Conservation (phyloP, 1,284 basidiomycete genomes). For the Heterobasidion annosum region DNA sequence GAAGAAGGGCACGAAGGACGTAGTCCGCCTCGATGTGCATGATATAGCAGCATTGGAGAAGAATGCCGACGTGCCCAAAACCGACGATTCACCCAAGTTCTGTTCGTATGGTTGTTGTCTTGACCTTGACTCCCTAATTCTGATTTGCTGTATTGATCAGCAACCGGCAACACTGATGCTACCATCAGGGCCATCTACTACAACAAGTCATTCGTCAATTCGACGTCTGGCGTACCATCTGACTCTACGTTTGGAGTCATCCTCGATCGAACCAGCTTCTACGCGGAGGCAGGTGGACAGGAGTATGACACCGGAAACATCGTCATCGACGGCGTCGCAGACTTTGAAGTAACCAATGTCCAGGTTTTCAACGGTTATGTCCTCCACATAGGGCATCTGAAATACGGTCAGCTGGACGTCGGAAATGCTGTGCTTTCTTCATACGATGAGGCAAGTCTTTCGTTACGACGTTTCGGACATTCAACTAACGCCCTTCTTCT, state of each 20-base stretch:
- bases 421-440: conserved; percentile 65
- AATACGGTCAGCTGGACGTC: conserved; percentile 63
- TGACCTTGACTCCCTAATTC: background rate
- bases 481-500: background rate
- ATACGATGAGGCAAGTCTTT: conserved; percentile 59
- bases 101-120: conserved; percentile 38
- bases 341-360: conserved; percentile 92
- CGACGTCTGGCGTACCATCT: conserved; percentile 58
- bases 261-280: conserved; percentile 94
- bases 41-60: conserved; percentile 86
- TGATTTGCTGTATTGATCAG: conserved; percentile 25
- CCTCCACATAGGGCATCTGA: conserved; percentile 84
- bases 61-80: conserved; percentile 79
- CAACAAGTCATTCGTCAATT: conserved; percentile 66
- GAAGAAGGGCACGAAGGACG: conserved; percentile 62
- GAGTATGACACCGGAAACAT: conserved; percentile 96
- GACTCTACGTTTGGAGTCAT: conserved; percentile 76
- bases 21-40: conserved; percentile 93
- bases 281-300: conserved; percentile 96
- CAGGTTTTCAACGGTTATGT: conserved; percentile 84
- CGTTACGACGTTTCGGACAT: background rate
- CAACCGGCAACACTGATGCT: conserved; percentile 67
- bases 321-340: conserved; percentile 84
- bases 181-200: conserved; percentile 84
- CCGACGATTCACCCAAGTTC: conserved; percentile 89